These are phyloP conservation scores for Calendula officinalis DNA, from an alignment of 129 eudicot species.

Conservation along the genomic window DNA sequence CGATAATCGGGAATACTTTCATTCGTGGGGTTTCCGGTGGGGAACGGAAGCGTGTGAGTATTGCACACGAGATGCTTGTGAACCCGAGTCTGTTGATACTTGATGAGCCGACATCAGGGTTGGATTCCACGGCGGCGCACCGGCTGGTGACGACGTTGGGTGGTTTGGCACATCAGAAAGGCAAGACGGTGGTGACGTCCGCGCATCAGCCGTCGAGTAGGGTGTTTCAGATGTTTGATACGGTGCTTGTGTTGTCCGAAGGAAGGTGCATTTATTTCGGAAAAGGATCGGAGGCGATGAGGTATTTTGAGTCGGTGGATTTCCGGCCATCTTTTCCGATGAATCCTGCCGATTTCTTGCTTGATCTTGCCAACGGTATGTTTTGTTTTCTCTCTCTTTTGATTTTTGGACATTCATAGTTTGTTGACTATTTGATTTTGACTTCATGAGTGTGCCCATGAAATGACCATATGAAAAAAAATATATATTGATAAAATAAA, in stretches of 20 bases:
- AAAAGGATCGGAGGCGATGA: conserved; percentile 64
- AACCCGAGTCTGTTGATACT: conserved; percentile 79
- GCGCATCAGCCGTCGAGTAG: conserved; percentile 94
- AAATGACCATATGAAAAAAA: background rate
- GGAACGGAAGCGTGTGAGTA: conserved; percentile 84
- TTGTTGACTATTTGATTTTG: conserved; percentile 8
- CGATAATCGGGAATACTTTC: conserved; percentile 67
- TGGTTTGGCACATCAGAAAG: conserved; percentile 52
- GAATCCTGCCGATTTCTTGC: conserved; percentile 97
- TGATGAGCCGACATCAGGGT: conserved; percentile 94
- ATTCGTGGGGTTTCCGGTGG: conserved; percentile 91
- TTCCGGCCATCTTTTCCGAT: conserved; percentile 78
- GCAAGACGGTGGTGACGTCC: conserved; percentile 77
- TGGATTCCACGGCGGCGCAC: conserved; percentile 88
- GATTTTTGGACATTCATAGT: background rate
- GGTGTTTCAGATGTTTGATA: conserved; percentile 69
- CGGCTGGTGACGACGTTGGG: conserved; percentile 48
- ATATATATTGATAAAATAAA: no score
- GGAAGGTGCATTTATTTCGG: conserved; percentile 79
- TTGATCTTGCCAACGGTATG: conserved; percentile 98
- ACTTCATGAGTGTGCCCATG: background rate
- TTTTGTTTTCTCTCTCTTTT: background rate
- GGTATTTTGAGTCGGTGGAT: conserved; percentile 60
- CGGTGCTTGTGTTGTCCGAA: conserved; percentile 68
- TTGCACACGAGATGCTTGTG: conserved; percentile 87